A percentile compares a stretch with the other conserved stretches of the same genome.
These are phyloP conservation scores for Entrophospora sp. DNA, from an alignment of 192 early-diverging fungal genomes.

Conservation along the genomic window DNA sequence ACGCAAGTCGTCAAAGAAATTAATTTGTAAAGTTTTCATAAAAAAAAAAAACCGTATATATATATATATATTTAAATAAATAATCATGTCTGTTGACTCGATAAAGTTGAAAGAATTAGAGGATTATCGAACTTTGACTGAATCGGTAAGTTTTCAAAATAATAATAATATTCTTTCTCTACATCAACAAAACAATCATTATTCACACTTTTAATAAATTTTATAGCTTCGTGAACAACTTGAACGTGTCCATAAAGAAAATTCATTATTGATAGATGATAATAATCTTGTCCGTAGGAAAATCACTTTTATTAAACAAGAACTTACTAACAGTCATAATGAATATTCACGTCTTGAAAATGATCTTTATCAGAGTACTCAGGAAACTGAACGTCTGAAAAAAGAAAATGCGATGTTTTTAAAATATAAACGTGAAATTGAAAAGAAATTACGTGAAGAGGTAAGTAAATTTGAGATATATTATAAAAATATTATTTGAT, in stretches of 20 bases:
- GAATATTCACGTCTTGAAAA: conserved; percentile 9
- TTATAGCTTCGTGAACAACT: conserved; percentile 21
- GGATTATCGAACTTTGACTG: too few species aligned
- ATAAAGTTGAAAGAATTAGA: too few species aligned
- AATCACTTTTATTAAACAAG: background rate
- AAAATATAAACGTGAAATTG: conserved; percentile 18
- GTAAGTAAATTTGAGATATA: background rate
- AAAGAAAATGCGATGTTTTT: conserved; percentile 15
- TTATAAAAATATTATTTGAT: background rate
- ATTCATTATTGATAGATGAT: background rate
- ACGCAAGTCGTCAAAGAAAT: too few species aligned
- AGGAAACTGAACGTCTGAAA: conserved; percentile 16
- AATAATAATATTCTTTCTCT: too few species aligned
- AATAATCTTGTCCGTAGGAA: conserved; percentile 16
- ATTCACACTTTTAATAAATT: too few species aligned
- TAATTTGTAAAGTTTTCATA: too few species aligned
- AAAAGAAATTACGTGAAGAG: conserved; percentile 20
- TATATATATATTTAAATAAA: too few species aligned
- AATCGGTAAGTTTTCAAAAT: too few species aligned
- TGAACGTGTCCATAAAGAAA: background rate
- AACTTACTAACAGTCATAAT: conserved; percentile 10
- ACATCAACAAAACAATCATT: too few species aligned
- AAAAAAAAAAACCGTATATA: too few species aligned
- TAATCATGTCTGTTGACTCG: too few species aligned
- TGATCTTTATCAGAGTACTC: conserved; percentile 16